phyloP scores from a whole-genome alignment of 164 flowering plant species.

The Protea cynaroides region DNA sequence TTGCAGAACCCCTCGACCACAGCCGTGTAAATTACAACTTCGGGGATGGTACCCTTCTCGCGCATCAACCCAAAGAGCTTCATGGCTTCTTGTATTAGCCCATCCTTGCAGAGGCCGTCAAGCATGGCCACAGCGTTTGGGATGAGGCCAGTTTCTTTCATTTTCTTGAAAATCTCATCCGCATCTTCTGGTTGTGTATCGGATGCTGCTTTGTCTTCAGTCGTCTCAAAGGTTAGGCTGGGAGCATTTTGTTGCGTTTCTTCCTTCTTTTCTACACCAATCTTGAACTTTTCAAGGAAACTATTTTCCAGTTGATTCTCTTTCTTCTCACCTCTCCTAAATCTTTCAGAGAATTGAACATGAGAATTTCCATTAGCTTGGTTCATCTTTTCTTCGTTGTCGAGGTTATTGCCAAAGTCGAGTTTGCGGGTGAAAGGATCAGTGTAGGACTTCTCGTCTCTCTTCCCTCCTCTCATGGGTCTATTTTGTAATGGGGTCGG shows the following conservation, averaged over 20 bases:
- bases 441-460: constrained; percentile 2
- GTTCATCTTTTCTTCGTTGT: not conserved
- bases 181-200: constrained; percentile 41
- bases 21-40: constrained; percentile 92
- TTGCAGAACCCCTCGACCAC: constrained; percentile 94
- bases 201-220: not conserved
- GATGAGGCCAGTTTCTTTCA: constrained; percentile 86
- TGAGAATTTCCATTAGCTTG: not conserved
- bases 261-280: constrained; percentile 26
- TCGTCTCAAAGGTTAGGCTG: not conserved
- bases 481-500: constrained; percentile 5
- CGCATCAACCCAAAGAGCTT: constrained; percentile 86
- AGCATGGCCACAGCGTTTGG: constrained; percentile 99
- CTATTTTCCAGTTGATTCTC: constrained; percentile 14
- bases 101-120: constrained; percentile 93
- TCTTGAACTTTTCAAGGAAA: constrained; percentile 51
- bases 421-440: constrained; percentile 2
- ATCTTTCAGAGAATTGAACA: constrained; percentile 10
- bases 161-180: constrained; percentile 73
- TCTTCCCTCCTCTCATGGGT: constrained; percentile 11
- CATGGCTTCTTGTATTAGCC: constrained; percentile 88
- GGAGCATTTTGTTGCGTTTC: not conserved
- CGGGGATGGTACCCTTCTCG: constrained; percentile 72
- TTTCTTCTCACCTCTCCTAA: not conserved
- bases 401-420: not conserved